Evolutionary conservation across 208 protist genomes (phyloP).

Genomic region (Entamoeba dispar): DNA sequence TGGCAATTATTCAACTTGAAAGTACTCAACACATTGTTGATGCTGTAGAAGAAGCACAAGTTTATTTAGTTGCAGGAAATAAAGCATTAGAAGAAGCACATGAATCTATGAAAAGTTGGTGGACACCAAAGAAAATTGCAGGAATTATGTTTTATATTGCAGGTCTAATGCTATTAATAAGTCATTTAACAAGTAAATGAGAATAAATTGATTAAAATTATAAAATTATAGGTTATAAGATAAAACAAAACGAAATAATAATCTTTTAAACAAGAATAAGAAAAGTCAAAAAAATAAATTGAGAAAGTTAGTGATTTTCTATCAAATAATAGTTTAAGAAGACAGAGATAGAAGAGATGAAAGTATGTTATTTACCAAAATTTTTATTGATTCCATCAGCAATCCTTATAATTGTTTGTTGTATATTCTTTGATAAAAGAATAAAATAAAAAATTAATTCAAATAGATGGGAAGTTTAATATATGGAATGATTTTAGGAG

Average conservation of each 20-base stretch:
- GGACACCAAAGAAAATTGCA: not conserved
- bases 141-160: not conserved
- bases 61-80: not conserved
- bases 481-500: not conserved
- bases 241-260: not conserved
- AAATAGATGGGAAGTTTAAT: not conserved
- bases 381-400: not conserved
- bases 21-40: not conserved
- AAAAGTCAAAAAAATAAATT: not conserved
- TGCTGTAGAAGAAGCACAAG: not conserved
- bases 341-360: not conserved
- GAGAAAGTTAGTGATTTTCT: not conserved
- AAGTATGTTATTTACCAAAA: not conserved
- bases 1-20: not conserved
- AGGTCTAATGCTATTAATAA: not conserved
- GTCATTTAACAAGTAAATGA: not conserved
- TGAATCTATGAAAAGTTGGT: not conserved
- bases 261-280: no score
- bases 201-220: not conserved
- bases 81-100: not conserved
- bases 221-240: not conserved
- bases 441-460: no score
- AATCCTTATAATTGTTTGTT: not conserved
- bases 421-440: no score
- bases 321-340: not conserved